Evolutionary conservation across 352 stramenopile species (phyloP), one percentile per base, ranked within the genome.

Genomic region (Globisporangium takayamanum): DNA sequence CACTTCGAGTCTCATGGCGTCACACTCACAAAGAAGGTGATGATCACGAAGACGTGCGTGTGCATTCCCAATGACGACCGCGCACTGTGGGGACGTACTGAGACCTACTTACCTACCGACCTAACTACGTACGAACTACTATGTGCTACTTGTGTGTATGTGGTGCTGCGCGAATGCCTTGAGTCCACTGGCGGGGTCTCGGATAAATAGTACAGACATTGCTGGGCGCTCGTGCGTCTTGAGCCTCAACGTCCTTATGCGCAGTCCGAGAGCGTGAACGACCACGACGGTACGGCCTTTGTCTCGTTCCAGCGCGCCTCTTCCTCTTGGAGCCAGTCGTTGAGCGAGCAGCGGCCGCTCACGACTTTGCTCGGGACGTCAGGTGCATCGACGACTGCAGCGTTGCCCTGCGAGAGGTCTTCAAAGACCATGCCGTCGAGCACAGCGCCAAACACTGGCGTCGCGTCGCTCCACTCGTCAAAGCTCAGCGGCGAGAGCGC

Each of bases 391-490:
- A 30, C 48, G 22, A 25, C 46, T 8, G 51, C 52, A 8, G 70
- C 44, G 14, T 76, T 63, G 7, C 62, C 61, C 48, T 80, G 76
- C 28, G 73, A 78, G 41, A 81, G 69, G 48, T 82, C 69, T 28
- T 67, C 63, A 46, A 85, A 61, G 37, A 76, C 59, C 47, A 80
- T 66, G 26, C 64, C 70, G 48, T 84, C 73, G 39, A 84, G 60
- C 39, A 83, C 70, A 37, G 68, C 70, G n/a, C 66, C 70, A 30
- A 74, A 74, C 15, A 65, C 56, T 0, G 59, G 57, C 36, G 64
- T 55, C 20, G 74, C 63, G 39, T 87, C 70, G 45, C 69, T 78
- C 78, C 77, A 89, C 51, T 87, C 75, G 51, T 86, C 75, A 42
- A 83, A 80, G 61, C 80, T 78, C 52, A 89, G 59, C 5, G 75